Evolutionary conservation across 1,284 basidiomycete genomes (phyloP).

Genomic region (Ceratobasidium sp.): DNA sequence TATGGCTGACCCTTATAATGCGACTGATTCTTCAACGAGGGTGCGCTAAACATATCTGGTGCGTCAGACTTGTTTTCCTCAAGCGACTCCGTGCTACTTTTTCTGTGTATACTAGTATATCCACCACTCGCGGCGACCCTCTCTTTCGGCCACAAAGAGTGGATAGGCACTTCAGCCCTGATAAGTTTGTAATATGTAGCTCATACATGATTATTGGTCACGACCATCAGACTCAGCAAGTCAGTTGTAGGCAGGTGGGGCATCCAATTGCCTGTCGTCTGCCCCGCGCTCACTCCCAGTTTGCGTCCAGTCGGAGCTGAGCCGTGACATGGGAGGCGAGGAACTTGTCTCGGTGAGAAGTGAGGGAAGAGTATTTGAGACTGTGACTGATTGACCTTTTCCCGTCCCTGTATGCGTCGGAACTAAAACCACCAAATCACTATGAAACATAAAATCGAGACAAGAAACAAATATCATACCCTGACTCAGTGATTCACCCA

Average conservation of each 20-base stretch:
- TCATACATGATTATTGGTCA: neutral
- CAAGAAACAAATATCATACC: neutral
- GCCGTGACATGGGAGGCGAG: neutral
- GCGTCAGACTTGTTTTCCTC: too few relatives aligned
- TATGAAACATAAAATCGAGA: neutral
- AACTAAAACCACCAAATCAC: neutral
- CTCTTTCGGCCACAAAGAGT: too few relatives aligned
- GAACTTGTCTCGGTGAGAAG: neutral
- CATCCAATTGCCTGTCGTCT: neutral
- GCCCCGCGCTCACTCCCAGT: neutral
- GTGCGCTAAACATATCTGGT: too few relatives aligned
- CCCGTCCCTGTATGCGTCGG: neutral
- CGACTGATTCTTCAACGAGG: too few relatives aligned
- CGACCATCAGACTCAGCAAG: neutral
- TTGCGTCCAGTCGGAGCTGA: neutral
- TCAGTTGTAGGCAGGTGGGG: neutral
- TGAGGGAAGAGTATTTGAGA: neutral
- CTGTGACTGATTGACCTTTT: neutral
- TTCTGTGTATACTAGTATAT: too few relatives aligned
- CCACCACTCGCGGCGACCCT: too few relatives aligned
- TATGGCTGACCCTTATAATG: too few relatives aligned
- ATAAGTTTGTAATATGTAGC: neutral
- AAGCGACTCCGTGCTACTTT: too few relatives aligned
- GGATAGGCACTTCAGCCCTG: too few relatives aligned
- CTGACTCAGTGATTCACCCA: neutral